Percentiles rank a stretch among this genome's conserved stretches.
These are phyloP conservation scores for Dalbergia oliveri DNA, from an alignment of 306 rosid species.

Conservation along the genomic window DNA sequence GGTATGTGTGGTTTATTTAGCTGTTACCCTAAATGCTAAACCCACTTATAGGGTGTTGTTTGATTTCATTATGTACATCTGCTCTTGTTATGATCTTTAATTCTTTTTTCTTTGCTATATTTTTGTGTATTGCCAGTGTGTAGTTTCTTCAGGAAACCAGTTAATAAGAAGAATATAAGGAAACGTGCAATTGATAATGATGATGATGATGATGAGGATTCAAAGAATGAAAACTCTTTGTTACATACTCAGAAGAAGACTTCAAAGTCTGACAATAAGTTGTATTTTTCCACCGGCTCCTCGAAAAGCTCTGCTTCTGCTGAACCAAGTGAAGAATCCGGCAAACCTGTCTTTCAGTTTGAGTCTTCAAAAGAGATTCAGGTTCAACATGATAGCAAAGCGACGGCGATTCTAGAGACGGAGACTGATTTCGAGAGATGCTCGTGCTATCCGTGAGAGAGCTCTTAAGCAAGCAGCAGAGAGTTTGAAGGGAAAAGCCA, in stretches of 20 bases:
- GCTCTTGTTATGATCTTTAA: not conserved
- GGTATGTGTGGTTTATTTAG: conserved; percentile 37
- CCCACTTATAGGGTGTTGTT: not conserved
- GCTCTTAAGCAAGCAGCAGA: conserved; percentile 73
- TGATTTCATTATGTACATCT: not conserved
- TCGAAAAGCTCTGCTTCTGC: conserved; percentile 47
- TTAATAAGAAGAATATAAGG: conserved; percentile 53
- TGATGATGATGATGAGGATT: conserved; percentile 51
- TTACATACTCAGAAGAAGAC: conserved; percentile 52
- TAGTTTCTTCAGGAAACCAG: conserved; percentile 55
- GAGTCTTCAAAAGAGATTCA: conserved; percentile 83
- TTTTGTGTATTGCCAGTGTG: conserved; percentile 48
- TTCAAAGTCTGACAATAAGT: conserved; percentile 50
- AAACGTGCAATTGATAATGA: conserved; percentile 47
- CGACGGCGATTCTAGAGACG: conserved; percentile 84
- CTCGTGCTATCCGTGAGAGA: conserved; percentile 82
- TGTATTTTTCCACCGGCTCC: conserved; percentile 52
- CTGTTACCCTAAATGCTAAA: not conserved
- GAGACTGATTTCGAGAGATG: conserved; percentile 84
- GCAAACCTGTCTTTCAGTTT: conserved; percentile 50
- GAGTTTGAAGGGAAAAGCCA: conserved; percentile 65
- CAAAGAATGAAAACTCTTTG: conserved; percentile 51
- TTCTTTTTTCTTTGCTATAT: not conserved
- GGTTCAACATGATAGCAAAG: conserved; percentile 82
- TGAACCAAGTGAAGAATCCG: conserved; percentile 45